These are phyloP conservation scores for Cupressus sempervirens DNA, from an alignment of 75 land plant species.

Conservation along the genomic window DNA sequence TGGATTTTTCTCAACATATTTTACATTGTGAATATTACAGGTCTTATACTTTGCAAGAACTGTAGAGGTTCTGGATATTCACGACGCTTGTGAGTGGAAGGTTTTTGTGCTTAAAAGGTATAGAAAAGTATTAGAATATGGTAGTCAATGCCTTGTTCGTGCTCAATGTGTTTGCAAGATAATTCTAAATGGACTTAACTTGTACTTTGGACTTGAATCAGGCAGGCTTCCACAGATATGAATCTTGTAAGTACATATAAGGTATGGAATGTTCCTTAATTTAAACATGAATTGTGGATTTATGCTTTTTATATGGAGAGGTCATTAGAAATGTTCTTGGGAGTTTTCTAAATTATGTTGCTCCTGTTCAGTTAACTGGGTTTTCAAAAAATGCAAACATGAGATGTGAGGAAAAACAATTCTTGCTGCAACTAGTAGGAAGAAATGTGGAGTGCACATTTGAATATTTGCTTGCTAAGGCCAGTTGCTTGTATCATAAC, in stretches of 20 bases:
- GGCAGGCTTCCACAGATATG: not conserved
- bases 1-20: not conserved
- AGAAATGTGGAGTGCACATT: not conserved
- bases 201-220: not conserved
- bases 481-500: not conserved
- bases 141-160: not conserved
- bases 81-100: slow-evolving; percentile 40
- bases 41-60: slow-evolving; percentile 75
- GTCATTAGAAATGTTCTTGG: not conserved
- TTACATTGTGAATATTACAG: slow-evolving; percentile 24
- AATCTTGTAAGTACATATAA: not conserved
- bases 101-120: slow-evolving; percentile 4
- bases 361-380: not conserved
- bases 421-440: not conserved
- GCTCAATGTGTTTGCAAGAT: no score
- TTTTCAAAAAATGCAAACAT: not conserved
- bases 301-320: not conserved
- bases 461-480: not conserved
- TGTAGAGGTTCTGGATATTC: slow-evolving; percentile 91
- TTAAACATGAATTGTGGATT: not conserved
- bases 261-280: not conserved
- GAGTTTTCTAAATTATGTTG: not conserved
- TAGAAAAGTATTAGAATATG: not conserved
- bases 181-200: not conserved
- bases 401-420: no score